phyloP scores from a whole-genome alignment of 148 eudicot species.

The Polygonum aviculare region DNA sequence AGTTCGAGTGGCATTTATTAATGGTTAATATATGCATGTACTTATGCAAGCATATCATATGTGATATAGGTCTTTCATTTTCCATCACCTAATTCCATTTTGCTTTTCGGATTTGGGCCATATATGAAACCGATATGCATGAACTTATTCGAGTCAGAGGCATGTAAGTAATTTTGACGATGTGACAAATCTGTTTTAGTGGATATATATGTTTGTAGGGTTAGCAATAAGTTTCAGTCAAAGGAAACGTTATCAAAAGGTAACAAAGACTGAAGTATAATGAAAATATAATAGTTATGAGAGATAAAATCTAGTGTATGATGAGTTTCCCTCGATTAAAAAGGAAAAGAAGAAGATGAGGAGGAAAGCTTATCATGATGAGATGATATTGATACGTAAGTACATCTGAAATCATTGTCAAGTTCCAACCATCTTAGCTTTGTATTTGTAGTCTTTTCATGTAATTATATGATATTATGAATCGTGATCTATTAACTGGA shows the following conservation, averaged over 20 bases:
- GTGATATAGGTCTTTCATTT: constrained; percentile 1
- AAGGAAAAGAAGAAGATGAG: too few species aligned
- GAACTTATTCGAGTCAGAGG: neutral
- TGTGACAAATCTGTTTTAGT: neutral
- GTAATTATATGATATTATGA: too few species aligned
- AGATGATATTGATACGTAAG: neutral
- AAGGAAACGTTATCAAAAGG: neutral
- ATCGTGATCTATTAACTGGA: too few species aligned
- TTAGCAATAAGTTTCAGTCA: neutral
- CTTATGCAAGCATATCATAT: neutral
- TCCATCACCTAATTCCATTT: neutral
- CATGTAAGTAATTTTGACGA: neutral
- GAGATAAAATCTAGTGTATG: neutral
- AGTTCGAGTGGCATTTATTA: constrained; percentile 7
- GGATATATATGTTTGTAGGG: neutral
- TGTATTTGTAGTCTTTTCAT: neutral
- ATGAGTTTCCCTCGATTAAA: too few species aligned
- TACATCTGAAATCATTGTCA: neutral
- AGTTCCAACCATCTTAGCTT: neutral
- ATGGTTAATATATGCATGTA: neutral
- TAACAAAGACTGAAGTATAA: neutral
- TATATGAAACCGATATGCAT: neutral
- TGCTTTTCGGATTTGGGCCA: neutral
- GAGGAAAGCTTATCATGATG: neutral
- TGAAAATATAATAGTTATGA: too few species aligned